Percentiles rank a stretch among this genome's conserved stretches.
These are phyloP conservation scores for Candida andamanensis DNA, from an alignment of 805 yeast genomes.

Conservation along the genomic window DNA sequence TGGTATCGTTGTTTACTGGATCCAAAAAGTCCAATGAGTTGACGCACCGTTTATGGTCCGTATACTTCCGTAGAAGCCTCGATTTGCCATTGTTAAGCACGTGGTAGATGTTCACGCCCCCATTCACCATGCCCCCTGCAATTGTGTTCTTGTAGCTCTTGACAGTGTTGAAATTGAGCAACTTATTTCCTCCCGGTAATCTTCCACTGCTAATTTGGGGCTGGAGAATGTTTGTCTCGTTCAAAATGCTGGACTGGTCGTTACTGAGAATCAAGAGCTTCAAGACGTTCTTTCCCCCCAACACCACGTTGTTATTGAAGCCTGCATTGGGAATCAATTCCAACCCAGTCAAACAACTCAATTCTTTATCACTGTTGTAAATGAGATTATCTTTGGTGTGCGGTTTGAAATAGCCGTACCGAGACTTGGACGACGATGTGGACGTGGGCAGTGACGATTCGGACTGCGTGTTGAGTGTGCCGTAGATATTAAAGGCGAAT, in stretches of 20 bases:
- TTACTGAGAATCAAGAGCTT: conserved; percentile 25
- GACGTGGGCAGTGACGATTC: conserved; percentile 3
- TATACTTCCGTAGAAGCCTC: conserved; percentile 21
- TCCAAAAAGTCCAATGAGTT: conserved; percentile 36
- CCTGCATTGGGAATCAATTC: conserved; percentile 8
- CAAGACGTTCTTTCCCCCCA: conserved; percentile 40
- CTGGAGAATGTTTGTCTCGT: conserved; percentile 32
- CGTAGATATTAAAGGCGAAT: conserved; percentile 58
- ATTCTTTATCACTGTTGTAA: conserved; percentile 24
- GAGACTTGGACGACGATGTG: conserved; percentile 2
- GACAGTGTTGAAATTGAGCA: conserved; percentile 36
- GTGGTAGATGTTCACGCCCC: conserved; percentile 28
- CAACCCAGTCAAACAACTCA: conserved; percentile 20
- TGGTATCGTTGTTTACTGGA: conserved; percentile 10
- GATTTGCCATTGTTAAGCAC: conserved; percentile 30
- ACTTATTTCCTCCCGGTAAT: conserved; percentile 16
- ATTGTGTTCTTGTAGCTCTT: conserved; percentile 27
- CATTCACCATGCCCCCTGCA: conserved; percentile 39
- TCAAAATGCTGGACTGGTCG: conserved; percentile 27
- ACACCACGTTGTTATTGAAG: conserved; percentile 25
- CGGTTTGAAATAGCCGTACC: conserved; percentile 1
- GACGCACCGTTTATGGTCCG: conserved; percentile 38
- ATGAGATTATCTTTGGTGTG: conserved; percentile 14
- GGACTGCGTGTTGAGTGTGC: conserved; percentile 20
- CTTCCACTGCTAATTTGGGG: conserved; percentile 8